These are phyloP conservation scores for Aspergillus avenaceus DNA, from an alignment of 495 filamentous ascomycete species.

Conservation along the genomic window DNA sequence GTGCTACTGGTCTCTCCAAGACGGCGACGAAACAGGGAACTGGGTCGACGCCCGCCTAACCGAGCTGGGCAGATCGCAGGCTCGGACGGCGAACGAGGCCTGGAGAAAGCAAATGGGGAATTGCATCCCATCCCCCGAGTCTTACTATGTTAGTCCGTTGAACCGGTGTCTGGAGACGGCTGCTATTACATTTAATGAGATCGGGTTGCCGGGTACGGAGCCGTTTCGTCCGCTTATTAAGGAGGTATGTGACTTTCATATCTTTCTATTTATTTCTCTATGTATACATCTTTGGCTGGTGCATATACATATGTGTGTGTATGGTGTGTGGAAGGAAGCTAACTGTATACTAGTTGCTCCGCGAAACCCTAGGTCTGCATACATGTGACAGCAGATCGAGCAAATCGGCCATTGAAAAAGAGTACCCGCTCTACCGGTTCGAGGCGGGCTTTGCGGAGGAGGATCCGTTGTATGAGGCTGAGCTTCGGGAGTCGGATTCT, in stretches of 20 bases:
- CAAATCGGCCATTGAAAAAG: constrained; percentile 51
- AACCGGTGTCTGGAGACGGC: constrained; percentile 68
- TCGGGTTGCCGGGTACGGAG: constrained; percentile 43
- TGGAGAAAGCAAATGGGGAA: constrained; percentile 54
- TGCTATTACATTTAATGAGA: constrained; percentile 53
- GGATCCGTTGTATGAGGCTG: constrained; percentile 55
- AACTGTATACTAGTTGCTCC: constrained; percentile 40
- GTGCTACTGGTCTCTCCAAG: constrained; percentile 70
- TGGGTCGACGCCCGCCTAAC: constrained; percentile 78
- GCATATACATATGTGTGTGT: no score
- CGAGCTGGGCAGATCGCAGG: constrained; percentile 58
- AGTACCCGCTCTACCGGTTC: constrained; percentile 58
- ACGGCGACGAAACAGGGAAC: constrained; percentile 60
- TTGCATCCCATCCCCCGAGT: constrained; percentile 59
- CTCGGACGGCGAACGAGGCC: constrained; percentile 55
- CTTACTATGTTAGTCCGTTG: constrained; percentile 71
- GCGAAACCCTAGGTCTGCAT: constrained; percentile 72
- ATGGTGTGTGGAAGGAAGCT: no score
- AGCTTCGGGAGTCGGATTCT: constrained; percentile 50
- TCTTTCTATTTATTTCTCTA: no score
- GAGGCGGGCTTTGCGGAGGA: constrained; percentile 61
- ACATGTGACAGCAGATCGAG: constrained; percentile 73
- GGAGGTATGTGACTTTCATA: constrained; percentile 46
- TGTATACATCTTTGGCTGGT: no score
- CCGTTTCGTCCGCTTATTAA: constrained; percentile 65